A percentile compares a stretch with the other conserved stretches of the same genome.
These are phyloP conservation scores for Dictyostelium brefeldianum DNA, from an alignment of 78 protist genomes.

Conservation along the genomic window DNA sequence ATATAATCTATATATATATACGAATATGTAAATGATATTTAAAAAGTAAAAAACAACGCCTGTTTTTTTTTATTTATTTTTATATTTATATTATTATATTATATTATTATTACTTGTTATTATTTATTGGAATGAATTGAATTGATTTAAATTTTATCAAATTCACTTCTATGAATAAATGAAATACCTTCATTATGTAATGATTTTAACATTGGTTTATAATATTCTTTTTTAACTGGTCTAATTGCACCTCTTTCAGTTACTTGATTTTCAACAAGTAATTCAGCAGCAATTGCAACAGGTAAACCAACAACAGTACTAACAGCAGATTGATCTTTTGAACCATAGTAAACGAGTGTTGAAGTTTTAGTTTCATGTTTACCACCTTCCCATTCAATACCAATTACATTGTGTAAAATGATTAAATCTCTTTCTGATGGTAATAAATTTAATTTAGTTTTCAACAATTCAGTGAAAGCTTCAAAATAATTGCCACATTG, in stretches of 20 bases:
- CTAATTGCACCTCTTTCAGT: conserved; percentile 70
- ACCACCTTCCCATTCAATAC: conserved; percentile 81
- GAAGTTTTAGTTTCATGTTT: conserved; percentile 78
- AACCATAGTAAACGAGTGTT: conserved; percentile 77
- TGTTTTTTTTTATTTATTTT: no score
- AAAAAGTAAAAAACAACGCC: no score
- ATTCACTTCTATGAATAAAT: conserved; percentile 66
- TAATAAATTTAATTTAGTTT: conserved; percentile 47
- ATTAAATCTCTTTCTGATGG: conserved; percentile 80
- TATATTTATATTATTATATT: neutral
- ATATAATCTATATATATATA: no score
- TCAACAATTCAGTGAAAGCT: conserved; percentile 46
- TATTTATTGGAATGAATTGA: neutral
- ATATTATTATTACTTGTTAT: neutral
- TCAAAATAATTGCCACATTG: conserved; percentile 58
- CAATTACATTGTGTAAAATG: conserved; percentile 79
- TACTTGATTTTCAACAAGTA: conserved; percentile 74
- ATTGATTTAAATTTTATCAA: conserved; percentile 31
- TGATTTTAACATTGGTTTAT: conserved; percentile 80
- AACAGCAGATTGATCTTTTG: conserved; percentile 75
- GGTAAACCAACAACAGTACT: conserved; percentile 91
- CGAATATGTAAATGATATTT: no score
- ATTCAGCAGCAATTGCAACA: conserved; percentile 87
- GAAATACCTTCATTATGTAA: conserved; percentile 76
- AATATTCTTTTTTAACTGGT: conserved; percentile 47